Evolutionary conservation across 2,329 filamentous ascomycete genomes (phyloP).

Genomic region (Scopulariopsis brevicaulis): DNA sequence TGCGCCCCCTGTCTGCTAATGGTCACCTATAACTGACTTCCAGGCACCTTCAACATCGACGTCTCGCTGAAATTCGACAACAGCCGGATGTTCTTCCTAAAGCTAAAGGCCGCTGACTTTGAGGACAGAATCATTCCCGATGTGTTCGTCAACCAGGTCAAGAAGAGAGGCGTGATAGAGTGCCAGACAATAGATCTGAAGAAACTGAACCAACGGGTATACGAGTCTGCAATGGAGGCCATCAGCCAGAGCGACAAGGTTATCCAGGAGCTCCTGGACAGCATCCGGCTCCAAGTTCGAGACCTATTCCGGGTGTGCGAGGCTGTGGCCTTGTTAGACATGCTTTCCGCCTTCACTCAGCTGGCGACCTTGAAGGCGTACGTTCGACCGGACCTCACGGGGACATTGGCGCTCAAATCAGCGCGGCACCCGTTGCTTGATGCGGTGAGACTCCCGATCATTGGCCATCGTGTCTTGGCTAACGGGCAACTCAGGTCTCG

Average conservation of each 20-base stretch:
- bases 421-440: constrained; percentile 73
- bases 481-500: constrained; percentile 12
- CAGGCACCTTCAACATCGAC: constrained; percentile 44
- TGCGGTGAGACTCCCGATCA: constrained; percentile 28
- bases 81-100: constrained; percentile 69
- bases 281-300: constrained; percentile 62
- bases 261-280: constrained; percentile 58
- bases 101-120: constrained; percentile 50
- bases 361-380: constrained; percentile 51
- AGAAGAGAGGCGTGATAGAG: constrained; percentile 66
- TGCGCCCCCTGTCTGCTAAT: too few species aligned
- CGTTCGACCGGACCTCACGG: constrained; percentile 55
- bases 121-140: constrained; percentile 49
- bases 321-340: constrained; percentile 76
- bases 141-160: constrained; percentile 65
- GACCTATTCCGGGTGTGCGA: constrained; percentile 77
- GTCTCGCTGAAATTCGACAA: constrained; percentile 67
- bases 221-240: constrained; percentile 73
- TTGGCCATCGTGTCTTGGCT: neutral
- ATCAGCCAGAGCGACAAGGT: constrained; percentile 71
- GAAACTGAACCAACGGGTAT: constrained; percentile 68
- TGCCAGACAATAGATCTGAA: constrained; percentile 80
- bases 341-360: constrained; percentile 69
- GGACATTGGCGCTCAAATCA: constrained; percentile 59
- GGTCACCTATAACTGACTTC: neutral